phyloP scores from a whole-genome alignment of 1,139 yeast species.

The Protomyces lactucae-debilis region DNA sequence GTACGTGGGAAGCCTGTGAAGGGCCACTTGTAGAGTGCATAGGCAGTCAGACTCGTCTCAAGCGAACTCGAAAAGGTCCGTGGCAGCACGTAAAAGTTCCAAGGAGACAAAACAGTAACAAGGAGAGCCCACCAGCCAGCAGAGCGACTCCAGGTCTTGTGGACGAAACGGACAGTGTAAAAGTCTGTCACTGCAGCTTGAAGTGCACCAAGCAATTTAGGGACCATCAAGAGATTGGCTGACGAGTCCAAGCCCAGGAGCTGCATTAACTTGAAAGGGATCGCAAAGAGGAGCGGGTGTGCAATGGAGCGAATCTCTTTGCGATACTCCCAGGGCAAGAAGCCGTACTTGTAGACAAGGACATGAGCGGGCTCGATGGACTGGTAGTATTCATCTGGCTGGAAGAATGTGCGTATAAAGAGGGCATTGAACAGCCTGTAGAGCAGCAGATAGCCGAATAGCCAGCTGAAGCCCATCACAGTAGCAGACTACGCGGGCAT shows the following conservation, averaged over 20 bases:
- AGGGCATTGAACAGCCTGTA: conserved; percentile 51
- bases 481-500: too few relatives aligned
- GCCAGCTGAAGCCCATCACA: neutral
- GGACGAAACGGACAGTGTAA: conserved; percentile 23
- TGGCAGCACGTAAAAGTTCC: conserved; percentile 69
- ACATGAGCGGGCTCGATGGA: conserved; percentile 85
- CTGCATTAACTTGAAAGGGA: conserved; percentile 40
- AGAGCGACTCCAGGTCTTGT: conserved; percentile 36
- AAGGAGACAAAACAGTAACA: conserved; percentile 9
- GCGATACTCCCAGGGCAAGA: conserved; percentile 92
- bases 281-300: conserved; percentile 68
- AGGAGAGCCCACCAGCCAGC: conserved; percentile 29
- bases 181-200: conserved; percentile 71
- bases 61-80: conserved; percentile 82
- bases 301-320: conserved; percentile 67
- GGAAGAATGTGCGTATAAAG: conserved; percentile 69
- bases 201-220: conserved; percentile 64
- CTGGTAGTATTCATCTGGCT: conserved; percentile 95
- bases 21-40: conserved; percentile 74
- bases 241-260: conserved; percentile 38
- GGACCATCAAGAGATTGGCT: conserved; percentile 43
- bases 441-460: neutral
- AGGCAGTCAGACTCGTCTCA: conserved; percentile 66
- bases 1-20: conserved; percentile 42
- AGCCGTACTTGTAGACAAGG: conserved; percentile 72